Percentiles rank a stretch among this genome's conserved stretches.
phyloP scores from a whole-genome alignment of 805 yeast species.

The Starmerella geochares region DNA sequence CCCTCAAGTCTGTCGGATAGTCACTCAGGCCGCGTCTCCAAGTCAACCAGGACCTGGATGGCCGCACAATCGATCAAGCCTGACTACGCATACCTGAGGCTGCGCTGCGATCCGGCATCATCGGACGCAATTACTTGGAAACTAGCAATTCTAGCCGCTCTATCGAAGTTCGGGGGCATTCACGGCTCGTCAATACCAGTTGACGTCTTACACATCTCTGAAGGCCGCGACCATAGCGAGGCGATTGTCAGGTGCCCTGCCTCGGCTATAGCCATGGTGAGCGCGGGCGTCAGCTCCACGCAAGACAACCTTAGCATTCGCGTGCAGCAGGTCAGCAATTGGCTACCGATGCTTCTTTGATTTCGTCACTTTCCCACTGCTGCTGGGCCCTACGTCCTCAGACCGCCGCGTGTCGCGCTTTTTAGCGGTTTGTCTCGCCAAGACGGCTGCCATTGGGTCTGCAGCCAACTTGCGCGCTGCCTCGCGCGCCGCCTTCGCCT shows the following conservation, averaged over 20 bases:
- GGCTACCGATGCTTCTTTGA: slow-evolving; percentile 15
- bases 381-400: background rate
- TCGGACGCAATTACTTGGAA: slow-evolving; percentile 30
- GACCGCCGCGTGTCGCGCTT: background rate
- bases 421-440: background rate
- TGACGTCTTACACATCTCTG: slow-evolving; percentile 24
- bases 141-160: slow-evolving; percentile 22
- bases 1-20: too few species aligned
- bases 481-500: background rate
- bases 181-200: slow-evolving; percentile 28
- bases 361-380: background rate
- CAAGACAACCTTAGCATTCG: slow-evolving; percentile 9
- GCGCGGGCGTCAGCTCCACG: slow-evolving; percentile 14
- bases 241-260: slow-evolving; percentile 24
- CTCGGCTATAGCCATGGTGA: slow-evolving; percentile 8
- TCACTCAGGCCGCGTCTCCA: background rate
- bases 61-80: slow-evolving; percentile 23
- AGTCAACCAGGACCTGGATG: too few species aligned
- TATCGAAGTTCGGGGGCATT: slow-evolving; percentile 27
- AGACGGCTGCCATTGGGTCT: background rate
- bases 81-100: slow-evolving; percentile 30
- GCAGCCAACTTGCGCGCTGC: slow-evolving; percentile 2
- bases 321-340: slow-evolving; percentile 13
- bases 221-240: background rate
- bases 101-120: slow-evolving; percentile 18